A percentile compares a stretch with the other conserved stretches of the same genome.
Evolutionary conservation across 805 yeast species (phyloP).

Genomic region (Tetrapisispora namnaoensis): DNA sequence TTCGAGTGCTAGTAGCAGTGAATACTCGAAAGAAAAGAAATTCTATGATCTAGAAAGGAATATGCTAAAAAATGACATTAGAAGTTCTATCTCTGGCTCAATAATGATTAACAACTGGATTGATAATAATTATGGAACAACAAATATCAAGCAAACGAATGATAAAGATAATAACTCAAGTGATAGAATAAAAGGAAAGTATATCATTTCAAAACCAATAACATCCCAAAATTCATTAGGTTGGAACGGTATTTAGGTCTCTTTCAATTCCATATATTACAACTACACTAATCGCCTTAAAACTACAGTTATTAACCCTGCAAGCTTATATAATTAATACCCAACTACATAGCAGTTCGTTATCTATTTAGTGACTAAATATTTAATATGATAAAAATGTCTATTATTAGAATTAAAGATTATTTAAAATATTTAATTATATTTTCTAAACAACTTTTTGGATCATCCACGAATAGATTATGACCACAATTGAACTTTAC

Average conservation of each 20-base stretch:
- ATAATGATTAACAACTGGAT: constrained; percentile 27
- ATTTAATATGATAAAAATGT: background rate
- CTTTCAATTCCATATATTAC: background rate
- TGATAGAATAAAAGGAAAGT: constrained; percentile 15
- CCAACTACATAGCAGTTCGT: background rate
- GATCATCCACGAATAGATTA: constrained; percentile 21
- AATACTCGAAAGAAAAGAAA: constrained; percentile 6
- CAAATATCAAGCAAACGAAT: background rate
- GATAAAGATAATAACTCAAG: background rate
- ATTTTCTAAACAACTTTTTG: constrained; percentile 10
- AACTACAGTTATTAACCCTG: no score
- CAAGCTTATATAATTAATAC: background rate
- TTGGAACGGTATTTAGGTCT: constrained; percentile 37
- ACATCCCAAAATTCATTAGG: constrained; percentile 65
- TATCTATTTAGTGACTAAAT: background rate
- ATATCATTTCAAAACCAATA: constrained; percentile 56
- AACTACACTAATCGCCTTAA: background rate
- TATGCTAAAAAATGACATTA: background rate
- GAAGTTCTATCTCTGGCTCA: constrained; percentile 18
- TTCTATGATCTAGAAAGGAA: constrained; percentile 10
- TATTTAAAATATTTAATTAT: constrained; percentile 15
- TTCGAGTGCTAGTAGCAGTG: constrained; percentile 11
- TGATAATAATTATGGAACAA: constrained; percentile 16
- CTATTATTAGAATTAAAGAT: no score
- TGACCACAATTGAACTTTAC: constrained; percentile 26